Conservation (phyloP, 2,329 filamentous ascomycete genomes). For the Niveomyces coronatus region DNA sequence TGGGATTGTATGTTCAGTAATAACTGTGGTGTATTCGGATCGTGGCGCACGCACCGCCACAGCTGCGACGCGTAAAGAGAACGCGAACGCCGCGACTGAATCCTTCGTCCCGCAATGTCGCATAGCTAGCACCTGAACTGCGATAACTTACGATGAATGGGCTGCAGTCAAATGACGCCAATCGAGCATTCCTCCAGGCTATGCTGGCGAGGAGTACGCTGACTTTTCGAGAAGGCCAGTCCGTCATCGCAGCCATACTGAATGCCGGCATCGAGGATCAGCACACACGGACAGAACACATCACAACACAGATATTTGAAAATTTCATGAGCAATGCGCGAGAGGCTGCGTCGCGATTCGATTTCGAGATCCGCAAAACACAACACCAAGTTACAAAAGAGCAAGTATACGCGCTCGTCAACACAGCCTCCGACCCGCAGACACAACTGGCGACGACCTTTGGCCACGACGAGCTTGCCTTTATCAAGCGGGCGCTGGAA, state of each 20-base stretch:
- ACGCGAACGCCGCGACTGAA: too few relatives aligned
- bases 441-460: constrained; percentile 81
- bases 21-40: not conserved
- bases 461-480: constrained; percentile 75
- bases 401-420: constrained; percentile 75
- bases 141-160: too few relatives aligned
- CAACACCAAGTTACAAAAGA: constrained; percentile 56
- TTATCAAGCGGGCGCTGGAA: constrained; percentile 78
- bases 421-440: constrained; percentile 72
- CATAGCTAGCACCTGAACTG: too few relatives aligned
- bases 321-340: constrained; percentile 63
- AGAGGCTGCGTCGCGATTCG: constrained; percentile 63
- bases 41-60: constrained; percentile 1
- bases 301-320: constrained; percentile 58
- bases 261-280: constrained; percentile 36
- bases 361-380: constrained; percentile 75
- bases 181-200: constrained; percentile 85
- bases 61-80: constrained; percentile 6
- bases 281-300: constrained; percentile 43
- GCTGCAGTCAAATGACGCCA: too few relatives aligned
- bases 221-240: constrained; percentile 62
- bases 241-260: constrained; percentile 67
- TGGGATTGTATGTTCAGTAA: too few relatives aligned
- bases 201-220: constrained; percentile 70
- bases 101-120: not conserved